Conservation (phyloP, 495 filamentous ascomycete species). For the Aspergillus leporis region DNA sequence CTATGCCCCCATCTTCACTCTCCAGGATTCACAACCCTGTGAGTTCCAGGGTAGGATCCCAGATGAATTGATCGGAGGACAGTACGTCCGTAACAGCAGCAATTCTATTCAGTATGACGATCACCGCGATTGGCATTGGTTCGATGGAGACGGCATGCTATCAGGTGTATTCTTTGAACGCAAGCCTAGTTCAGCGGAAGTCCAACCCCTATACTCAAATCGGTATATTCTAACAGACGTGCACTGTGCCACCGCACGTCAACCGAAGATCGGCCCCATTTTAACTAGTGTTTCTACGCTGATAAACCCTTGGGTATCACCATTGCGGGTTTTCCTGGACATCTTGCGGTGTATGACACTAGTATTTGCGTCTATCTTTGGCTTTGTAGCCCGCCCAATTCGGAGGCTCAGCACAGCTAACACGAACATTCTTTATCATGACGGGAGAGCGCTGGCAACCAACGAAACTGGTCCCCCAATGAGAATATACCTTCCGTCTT, state of each 20-base stretch:
- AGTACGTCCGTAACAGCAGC: constrained; percentile 69
- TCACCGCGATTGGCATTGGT: constrained; percentile 62
- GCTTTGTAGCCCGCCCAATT: constrained; percentile 54
- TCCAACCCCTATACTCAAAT: constrained; percentile 62
- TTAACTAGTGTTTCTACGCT: constrained; percentile 62
- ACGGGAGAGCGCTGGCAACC: constrained; percentile 63
- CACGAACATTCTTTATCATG: constrained; percentile 62
- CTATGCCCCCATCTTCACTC: constrained; percentile 60
- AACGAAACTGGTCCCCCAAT: constrained; percentile 70
- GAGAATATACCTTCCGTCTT: constrained; percentile 55
- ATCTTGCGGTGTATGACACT: constrained; percentile 49
- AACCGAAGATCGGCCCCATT: constrained; percentile 48
- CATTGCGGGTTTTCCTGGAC: constrained; percentile 42
- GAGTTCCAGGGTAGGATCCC: constrained; percentile 55
- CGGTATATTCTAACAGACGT: constrained; percentile 65
- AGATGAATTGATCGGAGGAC: constrained; percentile 57
- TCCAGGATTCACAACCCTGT: constrained; percentile 49
- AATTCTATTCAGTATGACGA: constrained; percentile 64
- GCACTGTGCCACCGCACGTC: constrained; percentile 50
- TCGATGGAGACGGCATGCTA: constrained; percentile 73
- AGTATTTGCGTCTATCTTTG: constrained; percentile 53
- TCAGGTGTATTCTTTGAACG: constrained; percentile 59
- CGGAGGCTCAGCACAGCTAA: constrained; percentile 67
- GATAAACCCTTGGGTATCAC: constrained; percentile 45
- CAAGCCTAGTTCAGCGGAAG: constrained; percentile 19